A percentile compares a stretch with the other conserved stretches of the same genome.
phyloP scores from a whole-genome alignment of 208 protist species.

The Trypanosoma lewisi region DNA sequence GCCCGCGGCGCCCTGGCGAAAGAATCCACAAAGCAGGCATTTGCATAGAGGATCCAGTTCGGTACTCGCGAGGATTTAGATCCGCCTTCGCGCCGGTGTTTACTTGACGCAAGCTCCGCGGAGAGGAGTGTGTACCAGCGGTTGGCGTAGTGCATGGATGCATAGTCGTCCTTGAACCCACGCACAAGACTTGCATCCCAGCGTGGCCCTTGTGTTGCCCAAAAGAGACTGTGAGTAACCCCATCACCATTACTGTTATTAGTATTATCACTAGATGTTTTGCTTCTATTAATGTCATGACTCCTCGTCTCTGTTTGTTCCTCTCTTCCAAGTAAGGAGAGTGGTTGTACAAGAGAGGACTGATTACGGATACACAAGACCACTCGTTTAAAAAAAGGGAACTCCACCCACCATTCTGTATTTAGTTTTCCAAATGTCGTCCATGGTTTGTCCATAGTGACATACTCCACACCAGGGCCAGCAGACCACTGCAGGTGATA shows the following conservation, averaged over 20 bases:
- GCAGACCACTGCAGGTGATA: conserved; percentile 34
- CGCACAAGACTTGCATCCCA: conserved; percentile 51
- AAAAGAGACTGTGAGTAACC: conserved; percentile 45
- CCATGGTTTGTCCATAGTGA: conserved; percentile 2
- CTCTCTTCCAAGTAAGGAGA: conserved; percentile 1
- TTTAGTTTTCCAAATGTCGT: conserved; percentile 45
- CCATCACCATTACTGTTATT: neutral
- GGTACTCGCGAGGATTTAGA: conserved; percentile 7
- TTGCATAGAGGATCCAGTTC: conserved; percentile 38
- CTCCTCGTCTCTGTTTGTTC: neutral
- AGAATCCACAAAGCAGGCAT: conserved; percentile 56
- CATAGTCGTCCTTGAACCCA: conserved; percentile 55
- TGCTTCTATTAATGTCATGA: no score
- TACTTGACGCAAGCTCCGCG: conserved; percentile 30
- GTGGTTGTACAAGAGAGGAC: conserved; percentile 30
- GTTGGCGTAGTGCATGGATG: conserved; percentile 44
- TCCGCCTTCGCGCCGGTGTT: neutral
- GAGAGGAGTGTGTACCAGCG: conserved; percentile 57
- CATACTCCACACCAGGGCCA: conserved; percentile 39
- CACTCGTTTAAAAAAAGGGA: conserved; percentile 29
- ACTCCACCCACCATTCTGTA: conserved; percentile 38
- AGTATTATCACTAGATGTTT: neutral
- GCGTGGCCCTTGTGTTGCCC: conserved; percentile 63
- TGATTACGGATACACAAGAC: conserved; percentile 46
- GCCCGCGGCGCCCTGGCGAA: conserved; percentile 38